phyloP scores from a whole-genome alignment of 305 asterid species.

The Nicotiana rustica region DNA sequence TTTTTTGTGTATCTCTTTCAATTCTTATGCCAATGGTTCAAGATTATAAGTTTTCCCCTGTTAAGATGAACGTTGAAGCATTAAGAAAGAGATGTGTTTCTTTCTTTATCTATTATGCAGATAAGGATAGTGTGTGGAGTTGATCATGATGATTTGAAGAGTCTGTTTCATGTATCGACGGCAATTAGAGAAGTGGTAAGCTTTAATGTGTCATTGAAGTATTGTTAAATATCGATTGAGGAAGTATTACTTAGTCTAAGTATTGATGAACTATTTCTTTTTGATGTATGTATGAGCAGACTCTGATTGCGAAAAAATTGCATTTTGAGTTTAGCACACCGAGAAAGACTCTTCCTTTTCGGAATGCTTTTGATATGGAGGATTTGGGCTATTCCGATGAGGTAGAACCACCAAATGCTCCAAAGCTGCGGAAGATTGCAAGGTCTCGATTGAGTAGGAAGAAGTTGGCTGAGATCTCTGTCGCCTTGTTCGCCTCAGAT shows the following conservation, averaged over 20 bases:
- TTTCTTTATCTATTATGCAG: slow-evolving; percentile 37
- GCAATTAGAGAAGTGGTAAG: slow-evolving; percentile 72
- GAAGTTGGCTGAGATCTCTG: slow-evolving; percentile 63
- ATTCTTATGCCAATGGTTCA: not conserved
- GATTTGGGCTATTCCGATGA: slow-evolving; percentile 42
- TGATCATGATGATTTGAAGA: slow-evolving; percentile 56
- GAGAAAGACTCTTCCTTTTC: slow-evolving; percentile 52
- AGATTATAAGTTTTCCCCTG: not conserved
- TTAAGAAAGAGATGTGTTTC: slow-evolving; percentile 20
- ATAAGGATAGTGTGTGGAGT: slow-evolving; percentile 50
- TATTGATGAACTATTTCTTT: not conserved
- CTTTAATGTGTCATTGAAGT: not conserved
- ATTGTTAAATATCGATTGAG: not conserved
- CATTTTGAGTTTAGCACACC: slow-evolving; percentile 84
- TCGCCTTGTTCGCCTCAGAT: slow-evolving; percentile 59
- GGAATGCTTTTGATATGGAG: slow-evolving; percentile 36
- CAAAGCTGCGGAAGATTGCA: slow-evolving; percentile 57
- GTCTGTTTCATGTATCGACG: slow-evolving; percentile 58
- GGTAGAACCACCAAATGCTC: slow-evolving; percentile 71
- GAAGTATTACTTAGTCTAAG: not conserved
- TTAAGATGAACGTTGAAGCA: not conserved
- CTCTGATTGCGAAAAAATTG: slow-evolving; percentile 64
- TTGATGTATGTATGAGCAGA: slow-evolving; percentile 52
- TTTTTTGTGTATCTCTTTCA: not conserved
- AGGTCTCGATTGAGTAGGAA: slow-evolving; percentile 52